Evolutionary conservation across 441 rosid genomes (phyloP).

Genomic region (Adansonia rubrostipa): DNA sequence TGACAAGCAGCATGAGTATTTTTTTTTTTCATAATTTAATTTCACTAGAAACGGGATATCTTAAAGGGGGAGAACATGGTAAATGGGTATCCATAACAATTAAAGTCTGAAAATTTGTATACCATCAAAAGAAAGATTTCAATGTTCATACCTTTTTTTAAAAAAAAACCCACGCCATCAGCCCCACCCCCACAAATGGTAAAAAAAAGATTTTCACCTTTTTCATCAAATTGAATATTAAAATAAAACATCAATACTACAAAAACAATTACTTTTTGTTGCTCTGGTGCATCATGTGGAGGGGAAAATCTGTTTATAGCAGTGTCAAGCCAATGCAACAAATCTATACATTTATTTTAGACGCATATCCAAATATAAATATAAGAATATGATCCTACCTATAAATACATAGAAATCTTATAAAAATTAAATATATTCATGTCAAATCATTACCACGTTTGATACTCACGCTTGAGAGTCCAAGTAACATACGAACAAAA

Average conservation of each 20-base stretch:
- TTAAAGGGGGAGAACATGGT: not conserved
- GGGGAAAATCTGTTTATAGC: not conserved
- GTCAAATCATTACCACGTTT: no score
- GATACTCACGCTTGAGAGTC: no score
- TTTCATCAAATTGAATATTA: not conserved
- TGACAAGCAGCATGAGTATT: not conserved
- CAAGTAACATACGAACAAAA: no score
- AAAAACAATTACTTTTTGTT: not conserved
- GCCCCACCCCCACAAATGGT: not conserved
- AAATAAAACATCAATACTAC: slow-evolving; percentile 1
- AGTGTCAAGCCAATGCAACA: slow-evolving; percentile 24
- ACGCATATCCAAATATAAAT: no score
- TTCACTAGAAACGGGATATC: not conserved
- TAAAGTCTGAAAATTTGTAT: not conserved
- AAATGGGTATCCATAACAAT: not conserved
- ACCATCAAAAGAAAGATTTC: slow-evolving; percentile 1
- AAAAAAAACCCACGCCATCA: not conserved
- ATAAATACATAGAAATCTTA: no score
- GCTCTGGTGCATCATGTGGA: not conserved
- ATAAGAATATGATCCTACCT: no score
- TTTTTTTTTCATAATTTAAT: not conserved
- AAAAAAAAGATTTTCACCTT: not conserved
- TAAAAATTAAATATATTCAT: no score
- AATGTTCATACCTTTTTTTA: not conserved
- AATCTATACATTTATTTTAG: not conserved